These are phyloP conservation scores for Trametes villosa DNA, from an alignment of 768 basidiomycete genomes.

Conservation along the genomic window DNA sequence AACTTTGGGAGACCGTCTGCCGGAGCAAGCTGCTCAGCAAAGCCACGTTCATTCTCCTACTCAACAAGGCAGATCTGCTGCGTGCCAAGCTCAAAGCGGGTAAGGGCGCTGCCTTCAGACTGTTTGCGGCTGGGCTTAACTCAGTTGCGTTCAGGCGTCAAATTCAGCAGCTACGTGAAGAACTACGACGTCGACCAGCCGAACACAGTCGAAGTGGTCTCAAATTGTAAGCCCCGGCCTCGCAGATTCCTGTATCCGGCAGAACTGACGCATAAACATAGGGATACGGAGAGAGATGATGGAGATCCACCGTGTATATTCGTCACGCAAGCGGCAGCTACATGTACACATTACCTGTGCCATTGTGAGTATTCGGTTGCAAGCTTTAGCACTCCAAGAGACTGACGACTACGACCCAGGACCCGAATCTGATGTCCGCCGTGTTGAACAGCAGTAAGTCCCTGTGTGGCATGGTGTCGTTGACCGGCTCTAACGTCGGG, in stretches of 20 bases:
- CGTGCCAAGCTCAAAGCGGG: slow-evolving; percentile 48
- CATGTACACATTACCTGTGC: slow-evolving; percentile 60
- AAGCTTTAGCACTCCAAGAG: too few species aligned
- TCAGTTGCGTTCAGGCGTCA: slow-evolving; percentile 12
- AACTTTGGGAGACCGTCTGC: slow-evolving; percentile 60
- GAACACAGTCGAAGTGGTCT: slow-evolving; percentile 53
- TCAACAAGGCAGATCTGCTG: slow-evolving; percentile 64
- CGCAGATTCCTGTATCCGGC: too few species aligned
- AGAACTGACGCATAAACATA: too few species aligned
- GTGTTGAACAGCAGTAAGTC: slow-evolving; percentile 54
- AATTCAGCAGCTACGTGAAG: slow-evolving; percentile 55
- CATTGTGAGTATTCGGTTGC: slow-evolving; percentile 30
- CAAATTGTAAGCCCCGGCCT: slow-evolving; percentile 47
- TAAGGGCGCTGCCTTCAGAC: background rate
- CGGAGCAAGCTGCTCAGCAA: slow-evolving; percentile 54
- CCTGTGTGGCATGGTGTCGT: background rate
- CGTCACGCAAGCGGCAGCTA: slow-evolving; percentile 48
- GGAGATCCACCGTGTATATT: slow-evolving; percentile 49
- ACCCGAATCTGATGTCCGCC: slow-evolving; percentile 49
- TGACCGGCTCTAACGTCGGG: background rate
- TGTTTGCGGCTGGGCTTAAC: background rate
- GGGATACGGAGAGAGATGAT: slow-evolving; percentile 54
- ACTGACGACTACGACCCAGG: slow-evolving; percentile 19
- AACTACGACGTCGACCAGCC: slow-evolving; percentile 49
- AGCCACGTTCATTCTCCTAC: slow-evolving; percentile 58